phyloP scores from a whole-genome alignment of 495 filamentous ascomycete genomes.

The Talaromyces trachyspermus region DNA sequence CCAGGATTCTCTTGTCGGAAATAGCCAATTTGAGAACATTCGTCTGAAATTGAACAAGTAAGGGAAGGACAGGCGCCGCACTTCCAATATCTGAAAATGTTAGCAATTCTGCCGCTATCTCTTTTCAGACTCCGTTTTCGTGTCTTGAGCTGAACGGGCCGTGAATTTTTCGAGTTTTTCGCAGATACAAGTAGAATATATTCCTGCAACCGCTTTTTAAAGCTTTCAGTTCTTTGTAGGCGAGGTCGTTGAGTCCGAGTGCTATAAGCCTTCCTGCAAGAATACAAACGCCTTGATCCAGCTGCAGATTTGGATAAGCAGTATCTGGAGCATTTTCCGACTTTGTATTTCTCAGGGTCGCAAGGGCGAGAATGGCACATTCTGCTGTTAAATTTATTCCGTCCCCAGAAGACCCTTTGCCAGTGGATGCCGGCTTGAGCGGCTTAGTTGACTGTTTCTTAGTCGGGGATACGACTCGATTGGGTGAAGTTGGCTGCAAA shows the following conservation, averaged over 20 bases:
- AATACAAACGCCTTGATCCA: slow-evolving; percentile 77
- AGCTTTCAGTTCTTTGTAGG: slow-evolving; percentile 65
- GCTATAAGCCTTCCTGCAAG: slow-evolving; percentile 65
- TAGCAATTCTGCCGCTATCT: slow-evolving; percentile 54
- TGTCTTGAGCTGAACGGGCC: neutral
- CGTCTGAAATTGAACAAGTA: slow-evolving; percentile 36
- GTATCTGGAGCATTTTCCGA: slow-evolving; percentile 26
- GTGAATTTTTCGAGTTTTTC: neutral
- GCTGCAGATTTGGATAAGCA: slow-evolving; percentile 57
- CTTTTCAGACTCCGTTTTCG: slow-evolving; percentile 24
- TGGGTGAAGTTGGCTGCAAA: slow-evolving; percentile 46
- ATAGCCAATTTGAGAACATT: slow-evolving; percentile 45
- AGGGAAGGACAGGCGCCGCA: slow-evolving; percentile 25
- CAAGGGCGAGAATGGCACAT: slow-evolving; percentile 69
- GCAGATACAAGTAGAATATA: slow-evolving; percentile 9
- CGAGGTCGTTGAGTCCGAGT: slow-evolving; percentile 65
- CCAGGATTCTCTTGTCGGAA: slow-evolving; percentile 33
- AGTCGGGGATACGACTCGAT: slow-evolving; percentile 43
- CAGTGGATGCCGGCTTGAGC: slow-evolving; percentile 7
- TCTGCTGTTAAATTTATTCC: slow-evolving; percentile 48
- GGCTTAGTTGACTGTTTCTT: slow-evolving; percentile 13
- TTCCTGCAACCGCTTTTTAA: slow-evolving; percentile 54
- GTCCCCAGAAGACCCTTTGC: slow-evolving; percentile 13
- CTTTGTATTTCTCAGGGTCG: slow-evolving; percentile 57
- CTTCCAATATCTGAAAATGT: slow-evolving; percentile 44